A percentile compares a stretch with the other conserved stretches of the same genome.
Conservation (phyloP, 2,329 filamentous ascomycete genomes). For the Exophiala oligosperma region DNA sequence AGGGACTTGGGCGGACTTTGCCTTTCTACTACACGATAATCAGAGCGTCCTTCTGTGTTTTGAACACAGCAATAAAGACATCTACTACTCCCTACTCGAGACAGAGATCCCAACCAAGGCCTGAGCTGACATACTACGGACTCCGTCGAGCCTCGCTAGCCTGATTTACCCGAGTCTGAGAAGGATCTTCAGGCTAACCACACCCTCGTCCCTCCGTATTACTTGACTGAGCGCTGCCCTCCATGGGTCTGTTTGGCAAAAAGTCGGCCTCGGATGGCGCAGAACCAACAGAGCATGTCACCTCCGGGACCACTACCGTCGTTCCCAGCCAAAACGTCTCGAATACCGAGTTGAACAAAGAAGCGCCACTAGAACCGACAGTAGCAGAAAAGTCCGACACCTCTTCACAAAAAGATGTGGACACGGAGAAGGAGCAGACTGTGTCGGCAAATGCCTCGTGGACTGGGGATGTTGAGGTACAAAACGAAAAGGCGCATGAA, state of each 20-base stretch:
- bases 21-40: too few relatives aligned
- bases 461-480: constrained; percentile 8
- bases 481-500: constrained; percentile 12
- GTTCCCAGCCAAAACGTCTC: constrained; percentile 26
- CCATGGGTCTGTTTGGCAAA: constrained; percentile 20
- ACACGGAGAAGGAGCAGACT: background rate
- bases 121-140: too few relatives aligned
- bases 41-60: too few relatives aligned
- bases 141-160: too few relatives aligned
- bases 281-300: constrained; percentile 7
- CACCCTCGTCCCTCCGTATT: background rate
- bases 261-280: constrained; percentile 6
- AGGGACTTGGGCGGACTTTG: too few relatives aligned
- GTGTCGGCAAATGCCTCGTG: background rate
- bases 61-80: too few relatives aligned
- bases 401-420: background rate
- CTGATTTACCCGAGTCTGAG: too few relatives aligned
- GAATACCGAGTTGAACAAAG: constrained; percentile 22
- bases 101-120: too few relatives aligned
- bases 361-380: constrained; percentile 1
- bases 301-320: constrained; percentile 20
- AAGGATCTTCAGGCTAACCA: too few relatives aligned
- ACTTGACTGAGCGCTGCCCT: background rate
- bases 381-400: constrained; percentile 3
- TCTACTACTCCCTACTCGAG: too few relatives aligned